These are phyloP conservation scores for Benincasa hispida DNA, from an alignment of 306 rosid species.

Conservation along the genomic window DNA sequence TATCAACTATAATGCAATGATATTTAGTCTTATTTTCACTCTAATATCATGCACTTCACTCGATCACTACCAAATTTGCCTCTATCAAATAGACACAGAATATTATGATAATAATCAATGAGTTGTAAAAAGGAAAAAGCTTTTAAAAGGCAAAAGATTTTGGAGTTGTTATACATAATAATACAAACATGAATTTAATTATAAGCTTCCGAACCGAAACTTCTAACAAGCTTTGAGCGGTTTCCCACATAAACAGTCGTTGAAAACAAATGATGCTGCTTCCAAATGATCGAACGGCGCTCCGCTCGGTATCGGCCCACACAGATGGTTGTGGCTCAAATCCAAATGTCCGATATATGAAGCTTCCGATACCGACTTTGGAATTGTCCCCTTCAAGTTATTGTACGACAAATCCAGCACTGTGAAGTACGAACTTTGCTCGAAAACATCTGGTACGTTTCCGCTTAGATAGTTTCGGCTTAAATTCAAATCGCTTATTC, in stretches of 20 bases:
- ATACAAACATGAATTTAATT: background rate
- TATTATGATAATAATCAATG: background rate
- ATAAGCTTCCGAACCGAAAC: background rate
- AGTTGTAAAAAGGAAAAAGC: background rate
- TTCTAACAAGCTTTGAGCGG: conserved; percentile 57
- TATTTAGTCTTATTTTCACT: background rate
- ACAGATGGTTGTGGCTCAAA: conserved; percentile 81
- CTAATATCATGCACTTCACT: background rate
- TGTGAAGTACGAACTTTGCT: conserved; percentile 56
- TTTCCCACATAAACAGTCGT: conserved; percentile 83
- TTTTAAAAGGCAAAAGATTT: background rate
- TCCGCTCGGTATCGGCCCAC: conserved; percentile 71
- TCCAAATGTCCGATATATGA: conserved; percentile 80
- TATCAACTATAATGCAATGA: background rate
- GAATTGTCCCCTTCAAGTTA: conserved; percentile 43
- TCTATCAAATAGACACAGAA: background rate
- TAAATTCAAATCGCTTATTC: conserved; percentile 54
- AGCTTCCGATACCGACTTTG: conserved; percentile 41
- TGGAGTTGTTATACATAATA: background rate
- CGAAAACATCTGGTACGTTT: conserved; percentile 44
- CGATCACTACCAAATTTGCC: background rate
- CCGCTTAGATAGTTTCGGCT: conserved; percentile 51
- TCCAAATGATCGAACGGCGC: conserved; percentile 83
- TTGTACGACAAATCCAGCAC: conserved; percentile 62
- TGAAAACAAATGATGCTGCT: conserved; percentile 67